Evolutionary conservation across 1,284 basidiomycete genomes (phyloP), one percentile per base, ranked within the genome.

Genomic region (Naganishia sp.): DNA sequence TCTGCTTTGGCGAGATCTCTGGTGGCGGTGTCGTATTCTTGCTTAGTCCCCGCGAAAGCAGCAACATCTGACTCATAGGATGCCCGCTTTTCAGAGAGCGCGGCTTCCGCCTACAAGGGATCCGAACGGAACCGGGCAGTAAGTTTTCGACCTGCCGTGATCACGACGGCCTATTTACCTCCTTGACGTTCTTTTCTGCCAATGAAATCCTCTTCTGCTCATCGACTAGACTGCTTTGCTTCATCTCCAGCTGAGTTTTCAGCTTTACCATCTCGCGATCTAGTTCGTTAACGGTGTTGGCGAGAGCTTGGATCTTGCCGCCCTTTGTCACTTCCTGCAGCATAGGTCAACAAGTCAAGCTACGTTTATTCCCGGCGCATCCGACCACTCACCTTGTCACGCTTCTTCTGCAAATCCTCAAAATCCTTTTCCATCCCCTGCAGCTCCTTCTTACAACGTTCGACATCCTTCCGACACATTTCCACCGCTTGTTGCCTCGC

Each of bases 221-320:
- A 32, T 97, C 94, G 13, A 84, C 83, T 69, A 96, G 86, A 0
- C 86, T 88, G 10, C 84, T 84, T 57, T 86, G 85, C 76, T 89
- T 89, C 75, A 98, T 87, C 70, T 96, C 92, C 17, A 88, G 85
- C 78, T 96, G 90, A 0, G 94, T 94, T 70, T 85, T 86, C 69
- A 90, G 82, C 79, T 95, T 95, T 69, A 90, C 89, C n/a, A 94
- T 80, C 56, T 86, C 87, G 76, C 94, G 93, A 62, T 90, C 92
- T 35, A 93, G 81, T 67, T 87, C 86, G 65, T 87, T 87, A 18
- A 91, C 89, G 23, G 88, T 84, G 53, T 92, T 89, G 68, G 92
- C 86, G 57, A 94, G 81, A 63, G 86, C 86, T 75, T 89, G 87
- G 63, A 92, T 80, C 77, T 90, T 90, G 5, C 90, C 90, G 6